These are phyloP conservation scores for Alternaria ethzedia DNA, from an alignment of 2,329 filamentous ascomycete genomes.

Conservation along the genomic window DNA sequence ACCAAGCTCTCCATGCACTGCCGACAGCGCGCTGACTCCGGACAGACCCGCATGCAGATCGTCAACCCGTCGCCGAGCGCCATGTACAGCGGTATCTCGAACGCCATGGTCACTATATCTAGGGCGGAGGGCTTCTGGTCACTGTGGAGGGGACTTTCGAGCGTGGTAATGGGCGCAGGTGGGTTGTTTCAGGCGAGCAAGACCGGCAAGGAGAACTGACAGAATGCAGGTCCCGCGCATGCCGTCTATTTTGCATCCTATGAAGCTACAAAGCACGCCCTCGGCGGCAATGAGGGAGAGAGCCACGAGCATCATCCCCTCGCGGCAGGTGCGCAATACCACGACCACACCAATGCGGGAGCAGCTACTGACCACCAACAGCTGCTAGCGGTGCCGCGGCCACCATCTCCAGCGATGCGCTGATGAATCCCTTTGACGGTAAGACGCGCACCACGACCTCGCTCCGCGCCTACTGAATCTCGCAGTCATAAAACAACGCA, in stretches of 20 bases:
- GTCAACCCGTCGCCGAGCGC: slow-evolving; percentile 81
- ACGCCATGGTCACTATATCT: slow-evolving; percentile 91
- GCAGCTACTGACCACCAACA: slow-evolving; percentile 55
- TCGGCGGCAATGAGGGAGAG: slow-evolving; percentile 87
- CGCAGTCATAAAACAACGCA: slow-evolving; percentile 96
- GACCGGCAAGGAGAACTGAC: slow-evolving; percentile 30
- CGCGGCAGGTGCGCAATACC: slow-evolving; percentile 73
- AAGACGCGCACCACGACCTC: slow-evolving; percentile 43
- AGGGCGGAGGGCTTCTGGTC: slow-evolving; percentile 87
- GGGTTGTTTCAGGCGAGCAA: slow-evolving; percentile 22
- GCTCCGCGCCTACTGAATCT: slow-evolving; percentile 23
- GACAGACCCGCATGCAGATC: slow-evolving; percentile 96
- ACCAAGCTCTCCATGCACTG: background rate
- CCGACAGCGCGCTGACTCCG: slow-evolving; percentile 26
- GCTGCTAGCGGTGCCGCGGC: slow-evolving; percentile 92
- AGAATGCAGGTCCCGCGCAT: slow-evolving; percentile 80
- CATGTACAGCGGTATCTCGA: slow-evolving; percentile 87
- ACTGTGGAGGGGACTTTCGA: slow-evolving; percentile 95
- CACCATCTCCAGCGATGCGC: slow-evolving; percentile 94
- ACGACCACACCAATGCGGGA: background rate
- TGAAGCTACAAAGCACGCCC: slow-evolving; percentile 93
- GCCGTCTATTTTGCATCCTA: slow-evolving; percentile 99
- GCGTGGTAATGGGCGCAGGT: slow-evolving; percentile 95
- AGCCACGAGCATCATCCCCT: slow-evolving; percentile 90
- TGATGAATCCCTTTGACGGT: slow-evolving; percentile 99